These are phyloP conservation scores for Backusella morwellensis DNA, from an alignment of 192 early-diverging fungal genomes.

Conservation along the genomic window DNA sequence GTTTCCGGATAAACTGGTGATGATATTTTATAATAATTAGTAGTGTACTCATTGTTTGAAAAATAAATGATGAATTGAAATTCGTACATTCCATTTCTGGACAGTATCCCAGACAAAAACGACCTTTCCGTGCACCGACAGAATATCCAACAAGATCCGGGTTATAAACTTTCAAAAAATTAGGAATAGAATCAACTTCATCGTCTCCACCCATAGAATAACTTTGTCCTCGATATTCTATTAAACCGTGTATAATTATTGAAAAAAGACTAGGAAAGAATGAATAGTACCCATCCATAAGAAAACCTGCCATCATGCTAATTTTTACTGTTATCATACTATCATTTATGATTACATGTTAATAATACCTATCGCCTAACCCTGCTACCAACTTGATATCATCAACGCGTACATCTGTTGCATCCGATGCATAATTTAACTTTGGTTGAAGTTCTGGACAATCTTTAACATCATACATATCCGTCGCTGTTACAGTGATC, in stretches of 20 bases:
- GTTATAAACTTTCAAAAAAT: background rate
- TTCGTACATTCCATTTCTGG: background rate
- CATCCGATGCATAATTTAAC: background rate
- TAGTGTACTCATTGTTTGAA: background rate
- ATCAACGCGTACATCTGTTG: background rate
- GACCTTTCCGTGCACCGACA: background rate
- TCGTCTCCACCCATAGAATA: background rate
- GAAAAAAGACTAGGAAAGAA: background rate
- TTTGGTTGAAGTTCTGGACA: background rate
- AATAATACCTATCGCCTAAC: background rate
- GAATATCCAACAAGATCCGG: background rate
- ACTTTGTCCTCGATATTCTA: background rate
- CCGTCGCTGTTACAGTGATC: background rate
- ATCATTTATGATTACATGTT: no score
- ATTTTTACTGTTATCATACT: background rate
- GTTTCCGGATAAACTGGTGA: background rate
- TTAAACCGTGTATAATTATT: background rate
- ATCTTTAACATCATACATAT: background rate
- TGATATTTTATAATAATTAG: background rate
- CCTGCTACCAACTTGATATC: background rate
- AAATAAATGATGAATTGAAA: background rate
- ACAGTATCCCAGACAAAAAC: background rate
- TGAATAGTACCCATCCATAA: background rate
- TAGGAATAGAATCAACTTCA: background rate
- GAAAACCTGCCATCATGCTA: background rate